Percentiles rank a stretch among this genome's conserved stretches.
Evolutionary conservation across 1,284 basidiomycete species (phyloP).

Genomic region (Austropuccinia psidii): DNA sequence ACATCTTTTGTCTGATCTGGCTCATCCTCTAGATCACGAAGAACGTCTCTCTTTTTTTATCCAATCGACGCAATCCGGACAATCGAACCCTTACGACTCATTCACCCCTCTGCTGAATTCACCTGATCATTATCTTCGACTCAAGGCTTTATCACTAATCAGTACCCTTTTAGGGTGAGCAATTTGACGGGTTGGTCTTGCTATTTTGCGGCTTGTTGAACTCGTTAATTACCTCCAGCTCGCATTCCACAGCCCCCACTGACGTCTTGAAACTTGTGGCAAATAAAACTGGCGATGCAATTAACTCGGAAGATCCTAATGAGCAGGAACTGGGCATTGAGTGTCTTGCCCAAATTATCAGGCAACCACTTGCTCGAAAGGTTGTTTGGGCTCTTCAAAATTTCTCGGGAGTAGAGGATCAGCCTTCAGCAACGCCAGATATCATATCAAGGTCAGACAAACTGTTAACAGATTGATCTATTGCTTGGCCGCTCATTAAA

Average conservation of each 20-base stretch:
- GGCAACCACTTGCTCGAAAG: conserved; percentile 8
- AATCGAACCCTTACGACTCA: neutral
- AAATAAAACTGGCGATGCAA: neutral
- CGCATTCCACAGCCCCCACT: conserved; percentile 10
- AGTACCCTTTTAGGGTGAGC: conserved; percentile 69
- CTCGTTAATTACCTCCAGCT: neutral
- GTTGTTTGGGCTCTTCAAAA: neutral
- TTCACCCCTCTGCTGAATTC: conserved; percentile 63
- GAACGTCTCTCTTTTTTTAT: conserved; percentile 47
- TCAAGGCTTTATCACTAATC: conserved; percentile 80
- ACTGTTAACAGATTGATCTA: neutral
- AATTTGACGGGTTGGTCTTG: neutral
- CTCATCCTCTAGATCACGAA: conserved; percentile 39
- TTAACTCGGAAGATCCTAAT: conserved; percentile 21
- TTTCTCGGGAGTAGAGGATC: neutral
- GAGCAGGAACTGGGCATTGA: conserved; percentile 33
- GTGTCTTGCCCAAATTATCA: conserved; percentile 12
- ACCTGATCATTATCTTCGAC: conserved; percentile 84
- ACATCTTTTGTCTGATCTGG: neutral
- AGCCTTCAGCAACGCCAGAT: neutral
- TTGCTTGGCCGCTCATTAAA: neutral
- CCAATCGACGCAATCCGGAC: conserved; percentile 58
- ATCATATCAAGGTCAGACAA: conserved; percentile 8
- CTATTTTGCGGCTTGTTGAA: neutral
- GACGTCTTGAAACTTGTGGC: neutral